Evolutionary conservation across 1,284 basidiomycete species (phyloP), one percentile per base, ranked within the genome.

Genomic region (Prillingera fragicola): DNA sequence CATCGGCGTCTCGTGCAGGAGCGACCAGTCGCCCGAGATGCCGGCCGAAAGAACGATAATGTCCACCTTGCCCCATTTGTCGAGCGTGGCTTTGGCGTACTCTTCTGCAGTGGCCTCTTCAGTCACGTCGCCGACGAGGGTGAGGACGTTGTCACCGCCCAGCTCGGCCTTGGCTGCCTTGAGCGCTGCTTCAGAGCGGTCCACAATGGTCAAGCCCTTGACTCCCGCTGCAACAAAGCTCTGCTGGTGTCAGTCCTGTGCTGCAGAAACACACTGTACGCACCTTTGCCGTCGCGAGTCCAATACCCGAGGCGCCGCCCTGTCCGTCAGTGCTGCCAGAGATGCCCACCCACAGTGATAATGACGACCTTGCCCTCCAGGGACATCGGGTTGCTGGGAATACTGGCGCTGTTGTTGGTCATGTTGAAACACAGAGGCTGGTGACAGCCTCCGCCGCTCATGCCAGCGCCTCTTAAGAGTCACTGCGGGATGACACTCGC

Each of bases 301-400:
- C 55, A 26, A 57, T 51, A 23, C 55, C 55, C 8, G 46, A 49
- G 1, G 52, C 52, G 2, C 49, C 55, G 24, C 55, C 55, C 45
- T 48, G 15, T 8, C 8, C 24, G 15, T 43, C 32, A 48, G 40
- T n/a, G 0, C 9, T 12, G 8, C 17, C 10, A 8, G n/a, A 18
- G 28, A 3, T 25, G 12, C 2, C 6, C 12, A 17, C 43, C 12
- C n/a, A 45, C 45, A 1, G 41, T 48, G 27, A 48, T 27, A 31
- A 48, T 43, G 8, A 36, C 40, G 13, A 48, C 37, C 25, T 48
- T 48, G 40, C 45, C 45, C 14, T 33, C 7, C 24, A 48, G 26
- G 10, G 43, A 33, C 14, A 27, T 23, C 1, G 32, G n/a, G n/a
- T n/a, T n/a, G n/a, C n/a, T n/a, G n/a, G n/a, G n/a, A n/a, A n/a